Evolutionary conservation across 805 yeast species (phyloP).

Genomic region (Yamadazyma sp.): DNA sequence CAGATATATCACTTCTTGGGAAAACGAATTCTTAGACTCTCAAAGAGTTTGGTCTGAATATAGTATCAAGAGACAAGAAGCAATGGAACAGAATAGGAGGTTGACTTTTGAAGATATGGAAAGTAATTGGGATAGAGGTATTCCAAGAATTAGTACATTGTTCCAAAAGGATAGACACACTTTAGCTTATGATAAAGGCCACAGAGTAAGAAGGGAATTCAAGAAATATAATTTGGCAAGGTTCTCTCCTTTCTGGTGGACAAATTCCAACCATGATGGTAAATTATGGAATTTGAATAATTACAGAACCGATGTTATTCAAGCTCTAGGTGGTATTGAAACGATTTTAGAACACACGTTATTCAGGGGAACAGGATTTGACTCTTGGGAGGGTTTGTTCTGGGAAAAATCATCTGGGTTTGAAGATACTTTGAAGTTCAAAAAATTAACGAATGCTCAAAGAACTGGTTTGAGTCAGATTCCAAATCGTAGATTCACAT

Average conservation of each 20-base stretch:
- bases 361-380: constrained; percentile 96
- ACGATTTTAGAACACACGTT: constrained; percentile 92
- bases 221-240: constrained; percentile 69
- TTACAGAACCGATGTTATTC: constrained; percentile 92
- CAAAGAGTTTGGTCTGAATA: constrained; percentile 98
- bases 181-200: constrained; percentile 91
- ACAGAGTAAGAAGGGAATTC: constrained; percentile 77
- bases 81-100: constrained; percentile 78
- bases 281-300: constrained; percentile 91
- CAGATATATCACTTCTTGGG: constrained; percentile 94
- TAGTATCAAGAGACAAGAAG: constrained; percentile 84
- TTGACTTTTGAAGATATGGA: constrained; percentile 91
- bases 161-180: constrained; percentile 96
- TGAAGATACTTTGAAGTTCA: constrained; percentile 92
- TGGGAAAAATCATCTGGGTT: constrained; percentile 99
- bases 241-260: constrained; percentile 96
- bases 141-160: constrained; percentile 91
- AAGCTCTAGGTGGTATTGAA: constrained; percentile 96
- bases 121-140: constrained; percentile 93
- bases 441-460: constrained; percentile 95
- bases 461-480: constrained; percentile 95
- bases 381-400: constrained; percentile 96
- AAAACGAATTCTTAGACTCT: constrained; percentile 89
- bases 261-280: constrained; percentile 90
- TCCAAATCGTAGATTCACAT: constrained; percentile 93